Evolutionary conservation across 805 yeast genomes (phyloP).

Genomic region (Barnettozyma wickerhamii): DNA sequence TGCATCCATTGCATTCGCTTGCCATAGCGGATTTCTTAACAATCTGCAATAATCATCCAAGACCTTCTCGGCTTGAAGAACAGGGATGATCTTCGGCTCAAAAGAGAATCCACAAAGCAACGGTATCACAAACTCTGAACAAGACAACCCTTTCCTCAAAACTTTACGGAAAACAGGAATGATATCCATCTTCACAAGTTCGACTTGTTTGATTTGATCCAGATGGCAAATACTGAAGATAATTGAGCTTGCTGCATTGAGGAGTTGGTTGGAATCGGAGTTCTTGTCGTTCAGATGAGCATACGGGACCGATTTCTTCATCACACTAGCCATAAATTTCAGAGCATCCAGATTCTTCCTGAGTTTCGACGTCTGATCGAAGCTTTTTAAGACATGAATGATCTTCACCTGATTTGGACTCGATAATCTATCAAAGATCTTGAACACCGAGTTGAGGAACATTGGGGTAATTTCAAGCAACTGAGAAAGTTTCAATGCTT

Average conservation of each 20-base stretch:
- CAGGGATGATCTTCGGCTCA: constrained; percentile 29
- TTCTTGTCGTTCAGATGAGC: background rate
- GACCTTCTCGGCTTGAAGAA: constrained; percentile 24
- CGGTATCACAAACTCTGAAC: constrained; percentile 44
- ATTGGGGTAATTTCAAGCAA: constrained; percentile 38
- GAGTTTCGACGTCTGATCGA: constrained; percentile 12
- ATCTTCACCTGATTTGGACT: constrained; percentile 32
- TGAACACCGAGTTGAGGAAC: constrained; percentile 40
- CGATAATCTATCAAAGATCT: constrained; percentile 31
- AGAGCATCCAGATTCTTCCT: constrained; percentile 27
- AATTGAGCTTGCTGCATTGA: constrained; percentile 39
- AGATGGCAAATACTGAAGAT: constrained; percentile 44
- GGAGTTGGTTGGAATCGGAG: constrained; percentile 28
- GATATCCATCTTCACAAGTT: constrained; percentile 36
- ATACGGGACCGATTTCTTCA: constrained; percentile 6
- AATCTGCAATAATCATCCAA: constrained; percentile 33
- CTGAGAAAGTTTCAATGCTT: constrained; percentile 31
- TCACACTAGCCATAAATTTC: constrained; percentile 34
- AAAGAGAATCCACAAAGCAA: constrained; percentile 43
- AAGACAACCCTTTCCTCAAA: constrained; percentile 36
- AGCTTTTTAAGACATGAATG: constrained; percentile 32
- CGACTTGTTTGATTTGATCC: constrained; percentile 36
- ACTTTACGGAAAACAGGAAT: constrained; percentile 35
- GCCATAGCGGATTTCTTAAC: constrained; percentile 47
- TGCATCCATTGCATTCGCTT: constrained; percentile 46